These are phyloP conservation scores for Colletotrichum ledebouriae DNA, from an alignment of 2,329 filamentous ascomycete genomes.

Conservation along the genomic window DNA sequence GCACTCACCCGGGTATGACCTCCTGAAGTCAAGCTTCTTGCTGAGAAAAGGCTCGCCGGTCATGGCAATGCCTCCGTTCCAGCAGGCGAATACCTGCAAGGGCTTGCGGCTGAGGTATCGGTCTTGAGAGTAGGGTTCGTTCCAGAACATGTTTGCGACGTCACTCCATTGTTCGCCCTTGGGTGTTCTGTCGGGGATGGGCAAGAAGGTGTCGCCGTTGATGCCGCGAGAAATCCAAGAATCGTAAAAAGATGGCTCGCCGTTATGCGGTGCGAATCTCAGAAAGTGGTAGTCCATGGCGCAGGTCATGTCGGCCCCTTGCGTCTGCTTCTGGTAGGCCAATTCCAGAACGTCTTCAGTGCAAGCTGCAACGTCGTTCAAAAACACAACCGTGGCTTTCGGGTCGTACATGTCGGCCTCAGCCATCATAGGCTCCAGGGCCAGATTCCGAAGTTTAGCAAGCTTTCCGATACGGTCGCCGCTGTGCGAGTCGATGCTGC, in stretches of 20 bases:
- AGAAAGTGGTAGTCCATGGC: conserved; percentile 70
- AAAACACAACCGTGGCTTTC: conserved; percentile 61
- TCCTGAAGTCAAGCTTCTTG: conserved; percentile 59
- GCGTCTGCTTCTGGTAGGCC: conserved; percentile 60
- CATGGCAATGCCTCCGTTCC: conserved; percentile 69
- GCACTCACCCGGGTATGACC: conserved; percentile 58
- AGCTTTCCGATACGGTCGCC: conserved; percentile 62
- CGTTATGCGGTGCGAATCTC: conserved; percentile 45
- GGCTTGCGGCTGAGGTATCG: conserved; percentile 56
- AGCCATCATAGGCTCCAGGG: conserved; percentile 61
- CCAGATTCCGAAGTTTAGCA: conserved; percentile 65
- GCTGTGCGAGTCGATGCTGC: conserved; percentile 57
- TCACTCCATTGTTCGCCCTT: conserved; percentile 62
- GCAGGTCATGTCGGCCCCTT: conserved; percentile 69
- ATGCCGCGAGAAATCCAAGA: conserved; percentile 66
- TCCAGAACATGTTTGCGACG: conserved; percentile 67
- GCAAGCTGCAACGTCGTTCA: conserved; percentile 68
- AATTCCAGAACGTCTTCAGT: conserved; percentile 64
- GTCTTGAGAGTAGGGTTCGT: conserved; percentile 54
- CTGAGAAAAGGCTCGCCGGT: conserved; percentile 60
- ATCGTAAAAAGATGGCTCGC: conserved; percentile 66
- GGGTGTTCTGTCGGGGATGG: conserved; percentile 55
- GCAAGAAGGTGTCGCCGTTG: conserved; percentile 67
- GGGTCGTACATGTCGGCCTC: conserved; percentile 43
- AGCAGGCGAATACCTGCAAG: conserved; percentile 72